Evolutionary conservation across 441 rosid genomes (phyloP).

Genomic region (Brassica balearica): DNA sequence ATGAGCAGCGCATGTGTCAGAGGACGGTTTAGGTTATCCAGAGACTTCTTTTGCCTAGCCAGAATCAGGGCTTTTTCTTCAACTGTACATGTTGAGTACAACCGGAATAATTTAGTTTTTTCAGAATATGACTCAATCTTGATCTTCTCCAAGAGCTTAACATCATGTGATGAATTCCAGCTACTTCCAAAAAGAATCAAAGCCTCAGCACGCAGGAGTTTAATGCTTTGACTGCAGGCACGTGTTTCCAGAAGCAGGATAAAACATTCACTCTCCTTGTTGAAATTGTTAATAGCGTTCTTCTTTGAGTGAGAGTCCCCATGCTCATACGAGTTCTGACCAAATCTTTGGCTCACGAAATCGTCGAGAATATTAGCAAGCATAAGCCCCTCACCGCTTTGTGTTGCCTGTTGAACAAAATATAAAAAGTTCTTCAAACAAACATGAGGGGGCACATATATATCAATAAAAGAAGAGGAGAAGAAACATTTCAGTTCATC

Average conservation of each 20-base stretch:
- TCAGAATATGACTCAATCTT: slow-evolving; percentile 64
- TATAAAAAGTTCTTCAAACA: slow-evolving; percentile 21
- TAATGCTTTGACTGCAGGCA: slow-evolving; percentile 78
- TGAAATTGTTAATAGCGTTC: slow-evolving; percentile 71
- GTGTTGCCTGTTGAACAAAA: slow-evolving; percentile 59
- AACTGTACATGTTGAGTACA: slow-evolving; percentile 72
- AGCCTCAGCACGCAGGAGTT: slow-evolving; percentile 73
- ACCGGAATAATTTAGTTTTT: slow-evolving; percentile 73
- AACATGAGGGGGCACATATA: slow-evolving; percentile 4
- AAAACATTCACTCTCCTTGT: slow-evolving; percentile 72
- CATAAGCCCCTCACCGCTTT: slow-evolving; percentile 58
- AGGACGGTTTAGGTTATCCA: slow-evolving; percentile 54
- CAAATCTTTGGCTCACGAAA: slow-evolving; percentile 79
- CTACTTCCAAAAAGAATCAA: slow-evolving; percentile 84
- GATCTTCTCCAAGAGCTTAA: slow-evolving; percentile 75
- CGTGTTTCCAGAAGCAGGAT: slow-evolving; percentile 87
- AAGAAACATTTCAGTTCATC: slow-evolving; percentile 13
- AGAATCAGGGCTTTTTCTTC: slow-evolving; percentile 83
- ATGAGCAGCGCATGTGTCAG: slow-evolving; percentile 69
- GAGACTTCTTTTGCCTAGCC: slow-evolving; percentile 64
- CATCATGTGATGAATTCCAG: slow-evolving; percentile 77
- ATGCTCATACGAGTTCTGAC: slow-evolving; percentile 79
- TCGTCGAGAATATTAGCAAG: slow-evolving; percentile 93
- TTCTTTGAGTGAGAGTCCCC: slow-evolving; percentile 60
- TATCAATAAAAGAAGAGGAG: slow-evolving; percentile 8